A percentile compares a stretch with the other conserved stretches of the same genome.
Conservation (phyloP, 2,329 filamentous ascomycete genomes). For the Venturia aucupariae region DNA sequence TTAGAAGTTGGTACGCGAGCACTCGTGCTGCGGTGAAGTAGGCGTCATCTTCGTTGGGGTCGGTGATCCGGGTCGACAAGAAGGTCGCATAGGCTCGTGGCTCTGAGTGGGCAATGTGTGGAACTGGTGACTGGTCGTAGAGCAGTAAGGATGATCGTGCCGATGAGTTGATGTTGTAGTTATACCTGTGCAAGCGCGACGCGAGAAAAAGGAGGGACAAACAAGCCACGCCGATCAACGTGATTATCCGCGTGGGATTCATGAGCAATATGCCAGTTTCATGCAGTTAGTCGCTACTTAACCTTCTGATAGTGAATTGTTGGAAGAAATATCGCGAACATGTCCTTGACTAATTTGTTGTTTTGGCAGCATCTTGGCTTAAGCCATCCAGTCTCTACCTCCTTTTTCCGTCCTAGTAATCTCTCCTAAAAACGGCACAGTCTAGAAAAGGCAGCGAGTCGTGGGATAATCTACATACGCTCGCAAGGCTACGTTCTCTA, state of each 20-base stretch:
- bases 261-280: neutral
- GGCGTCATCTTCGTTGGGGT: constrained; percentile 5
- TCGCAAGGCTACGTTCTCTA: neutral
- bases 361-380: neutral
- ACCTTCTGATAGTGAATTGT: neutral
- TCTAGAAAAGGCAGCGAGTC: no score
- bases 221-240: neutral
- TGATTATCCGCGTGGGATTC: neutral
- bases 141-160: neutral
- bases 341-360: neutral
- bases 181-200: neutral
- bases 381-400: no score
- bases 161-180: neutral
- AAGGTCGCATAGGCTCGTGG: neutral
- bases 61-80: neutral
- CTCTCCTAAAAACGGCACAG: no score
- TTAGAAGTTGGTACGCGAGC: constrained; percentile 15
- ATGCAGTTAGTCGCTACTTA: neutral
- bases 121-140: neutral
- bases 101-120: neutral
- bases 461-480: no score
- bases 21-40: constrained; percentile 15
- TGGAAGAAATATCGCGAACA: neutral
- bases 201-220: neutral
- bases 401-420: no score